These are phyloP conservation scores for Sistotremastrum niveocremeum DNA, from an alignment of 768 basidiomycete species.

Conservation along the genomic window DNA sequence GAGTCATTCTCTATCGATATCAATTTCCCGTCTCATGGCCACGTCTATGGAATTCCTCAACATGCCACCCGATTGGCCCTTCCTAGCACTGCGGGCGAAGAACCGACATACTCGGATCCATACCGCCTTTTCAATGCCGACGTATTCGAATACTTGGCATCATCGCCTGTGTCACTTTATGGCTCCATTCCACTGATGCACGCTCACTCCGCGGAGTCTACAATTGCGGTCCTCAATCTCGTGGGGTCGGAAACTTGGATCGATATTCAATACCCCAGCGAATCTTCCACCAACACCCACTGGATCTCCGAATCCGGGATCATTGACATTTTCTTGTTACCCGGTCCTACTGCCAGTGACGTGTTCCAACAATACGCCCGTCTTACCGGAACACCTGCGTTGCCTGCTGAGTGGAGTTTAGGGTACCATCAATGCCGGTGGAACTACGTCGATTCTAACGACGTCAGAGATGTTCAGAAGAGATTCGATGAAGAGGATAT, in stretches of 20 bases:
- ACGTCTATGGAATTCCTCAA: conserved; percentile 93
- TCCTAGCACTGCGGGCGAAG: conserved; percentile 74
- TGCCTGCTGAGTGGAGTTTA: conserved; percentile 86
- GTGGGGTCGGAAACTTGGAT: conserved; percentile 91
- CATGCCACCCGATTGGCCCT: conserved; percentile 85
- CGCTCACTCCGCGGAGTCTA: conserved; percentile 76
- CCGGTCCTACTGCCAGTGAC: conserved; percentile 74
- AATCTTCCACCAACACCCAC: conserved; percentile 71
- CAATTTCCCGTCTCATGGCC: conserved; percentile 80
- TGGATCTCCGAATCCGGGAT: conserved; percentile 99
- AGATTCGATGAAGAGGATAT: conserved; percentile 91
- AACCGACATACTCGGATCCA: conserved; percentile 70
- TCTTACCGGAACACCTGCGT: conserved; percentile 72
- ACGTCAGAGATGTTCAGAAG: conserved; percentile 71
- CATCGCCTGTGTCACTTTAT: conserved; percentile 69
- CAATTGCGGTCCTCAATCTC: conserved; percentile 82
- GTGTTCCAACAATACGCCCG: conserved; percentile 77
- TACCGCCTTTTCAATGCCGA: conserved; percentile 93
- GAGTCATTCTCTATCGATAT: conserved; percentile 90
- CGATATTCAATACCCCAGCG: conserved; percentile 61
- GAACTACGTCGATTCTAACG: conserved; percentile 90
- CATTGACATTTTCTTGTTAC: conserved; percentile 84
- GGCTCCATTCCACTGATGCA: conserved; percentile 89
- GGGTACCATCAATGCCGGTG: conserved; percentile 97
- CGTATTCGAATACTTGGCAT: conserved; percentile 89